These are phyloP conservation scores for Fraxinus albicans DNA, from an alignment of 305 asterid genomes.

Conservation along the genomic window DNA sequence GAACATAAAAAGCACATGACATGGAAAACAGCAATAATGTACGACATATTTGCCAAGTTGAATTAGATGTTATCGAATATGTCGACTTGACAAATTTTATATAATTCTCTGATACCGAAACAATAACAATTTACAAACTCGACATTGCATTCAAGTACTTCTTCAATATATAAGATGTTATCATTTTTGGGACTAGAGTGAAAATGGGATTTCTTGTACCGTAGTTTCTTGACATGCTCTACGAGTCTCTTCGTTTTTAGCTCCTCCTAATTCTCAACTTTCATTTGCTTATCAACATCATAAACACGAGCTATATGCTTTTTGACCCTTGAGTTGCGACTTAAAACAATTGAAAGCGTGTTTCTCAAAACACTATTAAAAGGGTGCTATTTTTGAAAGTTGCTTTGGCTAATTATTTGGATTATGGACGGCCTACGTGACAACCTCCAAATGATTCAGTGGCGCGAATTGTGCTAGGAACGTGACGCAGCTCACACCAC, in stretches of 20 bases:
- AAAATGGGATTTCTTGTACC: not conserved
- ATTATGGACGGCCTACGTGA: too few relatives aligned
- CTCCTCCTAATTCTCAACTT: not conserved
- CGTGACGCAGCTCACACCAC: conserved; percentile 40
- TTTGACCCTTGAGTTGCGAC: conserved; percentile 41
- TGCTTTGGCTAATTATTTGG: too few relatives aligned
- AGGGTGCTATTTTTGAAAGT: too few relatives aligned
- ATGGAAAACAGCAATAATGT: not conserved
- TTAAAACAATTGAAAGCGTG: conserved; percentile 1
- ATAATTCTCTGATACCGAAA: too few relatives aligned
- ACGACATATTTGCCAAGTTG: not conserved
- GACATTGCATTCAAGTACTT: not conserved
- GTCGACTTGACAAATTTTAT: not conserved
- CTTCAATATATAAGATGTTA: not conserved
- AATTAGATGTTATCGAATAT: not conserved
- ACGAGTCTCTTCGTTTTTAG: conserved; percentile 8
- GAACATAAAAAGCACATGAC: not conserved
- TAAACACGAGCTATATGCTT: conserved; percentile 24
- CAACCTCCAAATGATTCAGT: too few relatives aligned
- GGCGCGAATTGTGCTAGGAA: conserved; percentile 12
- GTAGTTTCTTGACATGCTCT: not conserved
- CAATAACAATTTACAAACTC: not conserved
- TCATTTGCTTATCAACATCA: not conserved
- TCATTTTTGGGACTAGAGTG: not conserved
- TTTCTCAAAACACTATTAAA: too few relatives aligned